Percentiles rank a stretch among this genome's conserved stretches.
Conservation (phyloP, 306 rosid genomes). For the Acmispon strigosus region DNA sequence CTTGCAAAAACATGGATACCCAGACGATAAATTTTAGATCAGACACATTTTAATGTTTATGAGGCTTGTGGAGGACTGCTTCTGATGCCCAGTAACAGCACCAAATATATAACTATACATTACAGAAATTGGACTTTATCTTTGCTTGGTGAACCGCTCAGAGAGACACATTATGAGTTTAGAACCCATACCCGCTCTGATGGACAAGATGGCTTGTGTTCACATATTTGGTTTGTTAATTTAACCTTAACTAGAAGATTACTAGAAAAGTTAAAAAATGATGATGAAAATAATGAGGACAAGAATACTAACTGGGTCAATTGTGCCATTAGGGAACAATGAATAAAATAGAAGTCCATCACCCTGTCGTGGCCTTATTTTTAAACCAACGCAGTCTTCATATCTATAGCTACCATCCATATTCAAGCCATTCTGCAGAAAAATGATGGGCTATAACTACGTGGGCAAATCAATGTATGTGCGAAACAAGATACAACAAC, state of each 20-base stretch:
- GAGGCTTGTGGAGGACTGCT: too few relatives aligned
- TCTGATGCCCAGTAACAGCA: too few relatives aligned
- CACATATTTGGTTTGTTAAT: not conserved
- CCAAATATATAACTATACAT: too few relatives aligned
- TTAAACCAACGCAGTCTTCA: constrained; percentile 54
- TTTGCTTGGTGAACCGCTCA: too few relatives aligned
- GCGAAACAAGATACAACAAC: not conserved
- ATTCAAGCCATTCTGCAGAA: constrained; percentile 57
- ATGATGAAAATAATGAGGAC: not conserved
- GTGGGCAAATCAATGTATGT: not conserved
- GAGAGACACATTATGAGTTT: too few relatives aligned
- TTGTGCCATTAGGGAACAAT: constrained; percentile 57
- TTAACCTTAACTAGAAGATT: not conserved
- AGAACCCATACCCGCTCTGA: not conserved
- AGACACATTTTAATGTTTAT: too few relatives aligned
- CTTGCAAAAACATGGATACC: too few relatives aligned
- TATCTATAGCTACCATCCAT: constrained; percentile 53
- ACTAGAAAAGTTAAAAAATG: not conserved
- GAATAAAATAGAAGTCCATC: constrained; percentile 90
- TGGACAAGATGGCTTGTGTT: not conserved
- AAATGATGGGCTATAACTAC: not conserved
- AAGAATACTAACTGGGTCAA: constrained; percentile 60
- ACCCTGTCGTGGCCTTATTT: constrained; percentile 76
- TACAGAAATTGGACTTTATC: too few relatives aligned
- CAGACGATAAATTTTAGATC: too few relatives aligned